Conservation (phyloP, 345 rosid species). For the Durio zibethinus region DNA sequence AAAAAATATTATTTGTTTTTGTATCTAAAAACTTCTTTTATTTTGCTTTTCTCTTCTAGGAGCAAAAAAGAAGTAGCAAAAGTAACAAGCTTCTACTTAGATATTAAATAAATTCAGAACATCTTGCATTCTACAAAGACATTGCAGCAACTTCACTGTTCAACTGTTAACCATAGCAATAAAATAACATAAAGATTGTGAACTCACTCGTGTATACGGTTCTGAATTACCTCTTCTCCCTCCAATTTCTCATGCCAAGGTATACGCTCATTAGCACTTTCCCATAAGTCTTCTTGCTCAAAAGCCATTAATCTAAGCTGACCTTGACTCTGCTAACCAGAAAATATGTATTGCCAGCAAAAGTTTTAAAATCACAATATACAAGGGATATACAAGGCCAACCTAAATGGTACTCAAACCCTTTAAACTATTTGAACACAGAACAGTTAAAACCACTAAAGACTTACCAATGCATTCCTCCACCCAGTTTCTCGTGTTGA, state of each 20-base stretch:
- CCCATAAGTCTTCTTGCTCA: constrained; percentile 81
- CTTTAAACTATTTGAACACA: not conserved
- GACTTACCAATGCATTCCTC: constrained; percentile 54
- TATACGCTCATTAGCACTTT: constrained; percentile 79
- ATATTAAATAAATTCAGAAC: not conserved
- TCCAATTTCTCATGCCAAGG: constrained; percentile 96
- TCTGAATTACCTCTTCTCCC: constrained; percentile 93
- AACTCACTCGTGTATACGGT: constrained; percentile 93
- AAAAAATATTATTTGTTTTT: not conserved
- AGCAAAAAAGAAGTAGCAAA: not conserved
- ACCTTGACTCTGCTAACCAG: constrained; percentile 53
- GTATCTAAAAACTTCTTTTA: not conserved
- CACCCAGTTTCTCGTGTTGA: constrained; percentile 37
- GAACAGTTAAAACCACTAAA: not conserved
- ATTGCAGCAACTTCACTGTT: constrained; percentile 3
- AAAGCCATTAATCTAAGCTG: constrained; percentile 81
- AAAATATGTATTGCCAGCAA: constrained; percentile 7
- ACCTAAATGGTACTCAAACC: not conserved
- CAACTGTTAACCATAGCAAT: constrained; percentile 13
- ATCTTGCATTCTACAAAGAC: not conserved
- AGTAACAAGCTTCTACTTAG: not conserved
- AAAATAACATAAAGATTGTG: constrained; percentile 9
- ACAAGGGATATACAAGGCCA: not conserved
- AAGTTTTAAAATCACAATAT: constrained; percentile 2
- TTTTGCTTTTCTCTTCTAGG: not conserved